phyloP scores from a whole-genome alignment of 2,329 filamentous ascomycete genomes.

The Talaromyces sp. region DNA sequence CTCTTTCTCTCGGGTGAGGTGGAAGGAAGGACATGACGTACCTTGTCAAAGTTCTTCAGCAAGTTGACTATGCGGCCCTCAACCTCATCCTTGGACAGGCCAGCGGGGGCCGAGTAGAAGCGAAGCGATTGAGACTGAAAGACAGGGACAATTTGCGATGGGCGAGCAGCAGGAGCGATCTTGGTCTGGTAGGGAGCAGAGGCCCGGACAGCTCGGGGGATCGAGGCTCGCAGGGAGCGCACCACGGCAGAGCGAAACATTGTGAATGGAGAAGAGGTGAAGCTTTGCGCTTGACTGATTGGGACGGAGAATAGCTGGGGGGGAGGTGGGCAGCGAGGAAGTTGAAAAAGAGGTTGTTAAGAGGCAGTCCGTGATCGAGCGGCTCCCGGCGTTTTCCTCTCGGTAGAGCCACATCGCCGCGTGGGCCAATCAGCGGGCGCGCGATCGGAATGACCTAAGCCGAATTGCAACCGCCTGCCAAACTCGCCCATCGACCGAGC shows the following conservation, averaged over 20 bases:
- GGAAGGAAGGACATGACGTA: conserved; percentile 36
- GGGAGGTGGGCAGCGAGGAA: conserved; percentile 14
- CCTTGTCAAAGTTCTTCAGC: conserved; percentile 96
- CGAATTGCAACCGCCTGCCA: conserved; percentile 17
- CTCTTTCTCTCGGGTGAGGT: background rate
- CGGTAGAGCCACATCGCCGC: conserved; percentile 18
- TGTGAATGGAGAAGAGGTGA: conserved; percentile 29
- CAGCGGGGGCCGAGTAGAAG: conserved; percentile 79
- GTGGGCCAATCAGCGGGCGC: conserved; percentile 31
- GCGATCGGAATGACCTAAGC: conserved; percentile 39
- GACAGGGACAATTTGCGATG: conserved; percentile 56
- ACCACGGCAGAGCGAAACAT: conserved; percentile 91
- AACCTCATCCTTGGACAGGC: conserved; percentile 76
- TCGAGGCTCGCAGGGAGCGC: conserved; percentile 62
- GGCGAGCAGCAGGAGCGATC: conserved; percentile 57
- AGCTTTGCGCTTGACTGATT: conserved; percentile 5
- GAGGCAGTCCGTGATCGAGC: conserved; percentile 1
- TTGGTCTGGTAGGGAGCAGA: conserved; percentile 56
- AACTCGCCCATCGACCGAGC: background rate
- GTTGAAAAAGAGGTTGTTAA: conserved; percentile 10
- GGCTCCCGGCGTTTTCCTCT: conserved; percentile 17
- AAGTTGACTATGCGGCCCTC: conserved; percentile 89
- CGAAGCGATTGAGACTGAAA: conserved; percentile 65
- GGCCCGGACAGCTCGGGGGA: conserved; percentile 48
- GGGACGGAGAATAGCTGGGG: conserved; percentile 7